Percentiles rank a stretch among this genome's conserved stretches.
These are phyloP conservation scores for Colletotrichum chrysophilum DNA, from an alignment of 2,329 filamentous ascomycete species.

Conservation along the genomic window DNA sequence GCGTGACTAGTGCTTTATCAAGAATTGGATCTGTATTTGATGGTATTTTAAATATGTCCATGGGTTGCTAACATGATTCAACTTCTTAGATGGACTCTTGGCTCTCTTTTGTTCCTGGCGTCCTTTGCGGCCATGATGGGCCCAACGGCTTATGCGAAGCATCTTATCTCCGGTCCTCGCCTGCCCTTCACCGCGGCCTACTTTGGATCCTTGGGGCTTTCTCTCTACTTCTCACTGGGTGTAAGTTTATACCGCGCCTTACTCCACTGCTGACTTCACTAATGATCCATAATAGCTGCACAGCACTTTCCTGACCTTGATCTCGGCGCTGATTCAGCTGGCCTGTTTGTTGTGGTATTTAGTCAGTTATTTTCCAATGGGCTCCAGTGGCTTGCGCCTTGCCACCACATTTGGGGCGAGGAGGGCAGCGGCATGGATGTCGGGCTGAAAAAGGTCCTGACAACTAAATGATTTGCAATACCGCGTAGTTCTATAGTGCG, in stretches of 20 bases:
- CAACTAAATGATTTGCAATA: neutral
- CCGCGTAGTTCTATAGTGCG: neutral
- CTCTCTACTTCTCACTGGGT: constrained; percentile 89
- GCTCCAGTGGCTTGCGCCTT: constrained; percentile 83
- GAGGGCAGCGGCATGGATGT: constrained; percentile 88
- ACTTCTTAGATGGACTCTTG: constrained; percentile 84
- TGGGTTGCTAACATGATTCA: constrained; percentile 29
- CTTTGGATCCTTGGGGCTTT: constrained; percentile 90
- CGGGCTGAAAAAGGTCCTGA: constrained; percentile 56
- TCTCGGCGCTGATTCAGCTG: constrained; percentile 84
- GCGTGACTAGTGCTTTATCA: neutral
- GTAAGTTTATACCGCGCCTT: constrained; percentile 62
- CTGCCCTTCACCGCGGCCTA: constrained; percentile 94
- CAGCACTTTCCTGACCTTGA: constrained; percentile 82
- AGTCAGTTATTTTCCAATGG: constrained; percentile 98
- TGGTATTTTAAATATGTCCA: neutral
- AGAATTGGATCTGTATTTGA: neutral
- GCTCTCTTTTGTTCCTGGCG: constrained; percentile 85
- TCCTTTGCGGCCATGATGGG: constrained; percentile 97
- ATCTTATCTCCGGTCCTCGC: constrained; percentile 83
- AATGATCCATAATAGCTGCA: constrained; percentile 65
- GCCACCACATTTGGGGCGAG: constrained; percentile 86
- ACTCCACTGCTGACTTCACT: constrained; percentile 24
- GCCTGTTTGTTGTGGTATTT: constrained; percentile 89
- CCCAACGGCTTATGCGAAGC: constrained; percentile 79